phyloP scores from a whole-genome alignment of 352 stramenopile genomes.

The Thalassiosira exigua region DNA sequence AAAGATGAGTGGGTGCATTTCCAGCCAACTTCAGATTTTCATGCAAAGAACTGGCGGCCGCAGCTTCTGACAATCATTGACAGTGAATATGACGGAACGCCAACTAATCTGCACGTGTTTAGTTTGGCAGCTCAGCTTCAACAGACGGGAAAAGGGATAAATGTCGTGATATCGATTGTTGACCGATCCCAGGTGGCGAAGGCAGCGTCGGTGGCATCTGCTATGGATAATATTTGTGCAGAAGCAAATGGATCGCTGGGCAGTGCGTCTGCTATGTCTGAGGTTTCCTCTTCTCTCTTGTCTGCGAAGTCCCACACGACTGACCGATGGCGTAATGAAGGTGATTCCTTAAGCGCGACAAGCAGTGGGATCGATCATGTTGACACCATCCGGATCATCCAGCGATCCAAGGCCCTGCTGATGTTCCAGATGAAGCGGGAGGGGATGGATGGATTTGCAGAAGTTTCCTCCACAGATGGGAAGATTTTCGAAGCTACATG shows the following conservation, averaged over 20 bases:
- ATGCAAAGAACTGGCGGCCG: slow-evolving; percentile 75
- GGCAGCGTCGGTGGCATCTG: slow-evolving; percentile 71
- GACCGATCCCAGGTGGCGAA: slow-evolving; percentile 83
- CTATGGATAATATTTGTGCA: too few species aligned
- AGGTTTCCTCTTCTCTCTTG: too few species aligned
- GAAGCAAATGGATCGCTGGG: too few species aligned
- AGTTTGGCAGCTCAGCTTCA: slow-evolving; percentile 74
- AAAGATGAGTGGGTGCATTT: slow-evolving; percentile 44
- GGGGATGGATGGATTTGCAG: slow-evolving; percentile 73
- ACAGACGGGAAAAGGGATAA: slow-evolving; percentile 54
- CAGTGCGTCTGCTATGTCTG: too few species aligned
- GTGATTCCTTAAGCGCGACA: slow-evolving; percentile 53
- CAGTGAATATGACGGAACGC: slow-evolving; percentile 73
- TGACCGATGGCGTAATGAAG: slow-evolving; percentile 51
- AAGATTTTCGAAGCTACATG: slow-evolving; percentile 50
- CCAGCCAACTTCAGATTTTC: slow-evolving; percentile 62
- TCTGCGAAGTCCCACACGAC: too few species aligned
- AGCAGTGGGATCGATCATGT: slow-evolving; percentile 43
- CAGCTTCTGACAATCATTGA: slow-evolving; percentile 66
- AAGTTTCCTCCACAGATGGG: slow-evolving; percentile 55
- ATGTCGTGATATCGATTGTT: too few species aligned
- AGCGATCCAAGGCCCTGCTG: slow-evolving; percentile 55
- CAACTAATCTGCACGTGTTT: slow-evolving; percentile 78
- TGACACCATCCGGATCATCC: slow-evolving; percentile 40
- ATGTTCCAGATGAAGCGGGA: slow-evolving; percentile 74